A percentile compares a stretch with the other conserved stretches of the same genome.
Evolutionary conservation across 2,329 filamentous ascomycete genomes (phyloP).

Genomic region (Xylaria sp.): DNA sequence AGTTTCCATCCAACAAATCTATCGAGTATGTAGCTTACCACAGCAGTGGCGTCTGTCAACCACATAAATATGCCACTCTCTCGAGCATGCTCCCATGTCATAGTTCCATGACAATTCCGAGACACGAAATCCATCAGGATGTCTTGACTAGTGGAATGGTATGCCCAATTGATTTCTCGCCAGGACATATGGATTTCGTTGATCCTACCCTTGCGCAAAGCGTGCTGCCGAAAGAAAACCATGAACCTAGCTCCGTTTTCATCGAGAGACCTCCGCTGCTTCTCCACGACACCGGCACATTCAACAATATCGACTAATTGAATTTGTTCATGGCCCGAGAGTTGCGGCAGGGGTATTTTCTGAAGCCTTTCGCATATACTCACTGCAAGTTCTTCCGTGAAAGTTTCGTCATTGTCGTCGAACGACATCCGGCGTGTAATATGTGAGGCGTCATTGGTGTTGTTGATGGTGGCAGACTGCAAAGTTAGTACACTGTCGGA

Average conservation of each 20-base stretch:
- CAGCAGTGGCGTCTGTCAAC: slow-evolving; percentile 76
- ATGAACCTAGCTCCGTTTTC: slow-evolving; percentile 88
- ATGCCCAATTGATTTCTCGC: slow-evolving; percentile 86
- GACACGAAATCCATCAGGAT: slow-evolving; percentile 85
- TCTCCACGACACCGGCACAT: slow-evolving; percentile 82
- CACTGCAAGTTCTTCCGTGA: slow-evolving; percentile 73
- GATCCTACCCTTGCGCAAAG: slow-evolving; percentile 68
- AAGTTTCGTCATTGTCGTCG: slow-evolving; percentile 63
- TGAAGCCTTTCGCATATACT: slow-evolving; percentile 79
- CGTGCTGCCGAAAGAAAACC: slow-evolving; percentile 84
- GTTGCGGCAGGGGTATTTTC: slow-evolving; percentile 73
- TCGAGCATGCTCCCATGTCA: slow-evolving; percentile 84
- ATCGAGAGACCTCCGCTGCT: slow-evolving; percentile 86
- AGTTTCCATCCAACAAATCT: slow-evolving; percentile 1
- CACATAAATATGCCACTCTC: slow-evolving; percentile 95
- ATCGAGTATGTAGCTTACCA: slow-evolving; percentile 60
- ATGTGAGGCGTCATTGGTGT: slow-evolving; percentile 44
- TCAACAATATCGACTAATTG: slow-evolving; percentile 84
- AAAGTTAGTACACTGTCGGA: slow-evolving; percentile 22
- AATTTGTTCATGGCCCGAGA: slow-evolving; percentile 86
- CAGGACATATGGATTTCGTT: slow-evolving; percentile 71
- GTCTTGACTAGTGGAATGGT: slow-evolving; percentile 84
- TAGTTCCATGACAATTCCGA: slow-evolving; percentile 75
- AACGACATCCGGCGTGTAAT: slow-evolving; percentile 45
- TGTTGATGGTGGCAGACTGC: slow-evolving; percentile 27